These are phyloP conservation scores for Daldinia decipiens DNA, from an alignment of 495 filamentous ascomycete species.

Conservation along the genomic window DNA sequence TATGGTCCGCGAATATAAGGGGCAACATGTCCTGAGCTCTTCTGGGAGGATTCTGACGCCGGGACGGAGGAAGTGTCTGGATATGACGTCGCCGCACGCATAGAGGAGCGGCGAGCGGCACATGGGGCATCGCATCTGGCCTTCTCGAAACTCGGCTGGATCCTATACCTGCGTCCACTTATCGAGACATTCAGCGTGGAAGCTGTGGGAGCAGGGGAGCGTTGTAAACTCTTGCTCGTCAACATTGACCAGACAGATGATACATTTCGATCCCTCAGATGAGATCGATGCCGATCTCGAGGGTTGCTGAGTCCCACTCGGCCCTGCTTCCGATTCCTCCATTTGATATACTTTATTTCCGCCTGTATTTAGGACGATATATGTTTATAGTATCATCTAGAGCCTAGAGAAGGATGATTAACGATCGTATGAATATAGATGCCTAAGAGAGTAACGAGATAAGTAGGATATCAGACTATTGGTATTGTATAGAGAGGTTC, in stretches of 20 bases:
- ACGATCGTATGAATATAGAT: background rate
- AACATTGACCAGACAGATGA: background rate
- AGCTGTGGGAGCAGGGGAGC: conserved; percentile 23
- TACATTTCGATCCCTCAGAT: background rate
- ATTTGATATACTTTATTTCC: background rate
- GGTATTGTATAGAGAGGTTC: too few species aligned
- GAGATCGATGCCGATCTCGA: too few species aligned
- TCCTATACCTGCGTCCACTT: conserved; percentile 21
- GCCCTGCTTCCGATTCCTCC: background rate
- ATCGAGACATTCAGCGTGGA: conserved; percentile 10
- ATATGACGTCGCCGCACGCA: conserved; percentile 16
- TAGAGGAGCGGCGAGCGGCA: conserved; percentile 17
- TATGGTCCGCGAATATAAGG: background rate
- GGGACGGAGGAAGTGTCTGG: conserved; percentile 19
- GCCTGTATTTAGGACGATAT: background rate
- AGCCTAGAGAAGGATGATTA: background rate
- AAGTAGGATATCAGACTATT: background rate
- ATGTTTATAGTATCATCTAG: background rate
- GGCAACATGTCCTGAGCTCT: conserved; percentile 16
- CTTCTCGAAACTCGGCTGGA: background rate
- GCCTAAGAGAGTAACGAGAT: background rate
- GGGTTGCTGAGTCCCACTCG: background rate
- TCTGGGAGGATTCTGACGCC: conserved; percentile 16
- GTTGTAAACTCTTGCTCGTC: background rate
- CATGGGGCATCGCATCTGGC: conserved; percentile 12